A percentile compares a stretch with the other conserved stretches of the same genome.
phyloP scores from a whole-genome alignment of 1,284 basidiomycete species.

The Paramarasmius palmivorus region DNA sequence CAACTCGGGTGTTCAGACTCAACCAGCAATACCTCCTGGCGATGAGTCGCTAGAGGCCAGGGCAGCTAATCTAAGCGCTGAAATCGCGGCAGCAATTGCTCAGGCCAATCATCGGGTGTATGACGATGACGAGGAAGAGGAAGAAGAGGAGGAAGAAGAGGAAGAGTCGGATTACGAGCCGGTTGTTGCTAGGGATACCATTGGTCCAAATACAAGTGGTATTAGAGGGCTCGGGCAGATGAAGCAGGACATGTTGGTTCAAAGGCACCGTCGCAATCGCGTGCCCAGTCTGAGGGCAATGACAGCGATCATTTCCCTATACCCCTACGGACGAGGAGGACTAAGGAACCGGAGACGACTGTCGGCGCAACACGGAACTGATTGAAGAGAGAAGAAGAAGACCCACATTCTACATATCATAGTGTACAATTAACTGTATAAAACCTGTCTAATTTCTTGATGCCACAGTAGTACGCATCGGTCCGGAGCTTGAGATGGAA shows the following conservation, averaged over 20 bases:
- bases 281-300: not conserved
- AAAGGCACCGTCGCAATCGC: not conserved
- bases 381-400: constrained; percentile 29
- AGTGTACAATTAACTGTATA: constrained; percentile 3
- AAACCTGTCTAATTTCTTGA: too few species aligned
- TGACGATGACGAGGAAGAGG: constrained; percentile 57
- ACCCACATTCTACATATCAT: not conserved
- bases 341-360: constrained; percentile 38
- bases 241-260: constrained; percentile 20
- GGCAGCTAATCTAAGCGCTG: constrained; percentile 69
- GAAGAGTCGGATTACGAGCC: constrained; percentile 48
- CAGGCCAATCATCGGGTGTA: constrained; percentile 55
- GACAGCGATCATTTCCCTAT: constrained; percentile 18
- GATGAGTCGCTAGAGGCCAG: constrained; percentile 57
- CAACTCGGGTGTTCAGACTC: constrained; percentile 19
- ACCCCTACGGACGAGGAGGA: constrained; percentile 58
- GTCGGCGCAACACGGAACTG: constrained; percentile 64
- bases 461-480: too few species aligned
- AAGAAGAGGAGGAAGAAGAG: constrained; percentile 40
- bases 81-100: constrained; percentile 73
- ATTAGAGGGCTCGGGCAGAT: constrained; percentile 44
- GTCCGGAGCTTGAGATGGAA: too few species aligned
- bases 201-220: constrained; percentile 59
- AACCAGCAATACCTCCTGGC: too few species aligned
- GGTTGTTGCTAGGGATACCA: constrained; percentile 44